Conservation (phyloP, 805 yeast genomes). For the Sugiyamaella boreocaroliniensis region DNA sequence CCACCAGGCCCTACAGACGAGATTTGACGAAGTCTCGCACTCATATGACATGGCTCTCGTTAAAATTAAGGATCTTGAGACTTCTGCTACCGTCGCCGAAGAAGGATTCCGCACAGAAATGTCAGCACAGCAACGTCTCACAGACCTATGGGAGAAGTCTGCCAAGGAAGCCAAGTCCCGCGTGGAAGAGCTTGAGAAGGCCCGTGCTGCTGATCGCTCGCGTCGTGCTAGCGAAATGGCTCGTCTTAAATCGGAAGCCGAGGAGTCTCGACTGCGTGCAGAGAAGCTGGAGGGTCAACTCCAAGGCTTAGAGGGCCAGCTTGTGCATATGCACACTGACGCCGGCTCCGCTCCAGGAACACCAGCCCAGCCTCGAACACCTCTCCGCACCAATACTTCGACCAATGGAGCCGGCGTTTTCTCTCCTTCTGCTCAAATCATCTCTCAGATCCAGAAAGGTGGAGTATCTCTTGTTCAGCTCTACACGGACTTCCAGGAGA, state of each 20-base stretch:
- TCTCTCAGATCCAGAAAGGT: conserved; percentile 41
- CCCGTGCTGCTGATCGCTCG: conserved; percentile 34
- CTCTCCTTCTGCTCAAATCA: conserved; percentile 53
- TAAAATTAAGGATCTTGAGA: conserved; percentile 43
- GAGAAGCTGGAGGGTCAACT: conserved; percentile 35
- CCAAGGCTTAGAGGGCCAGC: conserved; percentile 37
- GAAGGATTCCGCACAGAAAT: conserved; percentile 52
- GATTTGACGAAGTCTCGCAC: conserved; percentile 34
- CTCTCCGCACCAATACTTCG: conserved; percentile 6
- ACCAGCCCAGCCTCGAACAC: conserved; percentile 21
- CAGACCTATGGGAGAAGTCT: conserved; percentile 49
- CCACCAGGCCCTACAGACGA: conserved; percentile 31
- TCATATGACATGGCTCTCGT: conserved; percentile 39
- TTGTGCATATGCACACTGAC: conserved; percentile 8
- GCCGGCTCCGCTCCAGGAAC: conserved; percentile 12
- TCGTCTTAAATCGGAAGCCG: conserved; percentile 34
- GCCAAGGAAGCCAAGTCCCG: conserved; percentile 47
- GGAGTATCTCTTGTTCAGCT: conserved; percentile 58
- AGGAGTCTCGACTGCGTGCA: conserved; percentile 33
- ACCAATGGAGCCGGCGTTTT: conserved; percentile 28
- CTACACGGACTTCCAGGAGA: conserved; percentile 54
- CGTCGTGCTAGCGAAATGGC: conserved; percentile 18
- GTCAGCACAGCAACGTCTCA: conserved; percentile 53
- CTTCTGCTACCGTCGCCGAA: conserved; percentile 37
- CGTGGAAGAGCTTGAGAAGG: conserved; percentile 46